Evolutionary conservation across 2,329 filamentous ascomycete genomes (phyloP).

Genomic region (Penicillium capsulatum): DNA sequence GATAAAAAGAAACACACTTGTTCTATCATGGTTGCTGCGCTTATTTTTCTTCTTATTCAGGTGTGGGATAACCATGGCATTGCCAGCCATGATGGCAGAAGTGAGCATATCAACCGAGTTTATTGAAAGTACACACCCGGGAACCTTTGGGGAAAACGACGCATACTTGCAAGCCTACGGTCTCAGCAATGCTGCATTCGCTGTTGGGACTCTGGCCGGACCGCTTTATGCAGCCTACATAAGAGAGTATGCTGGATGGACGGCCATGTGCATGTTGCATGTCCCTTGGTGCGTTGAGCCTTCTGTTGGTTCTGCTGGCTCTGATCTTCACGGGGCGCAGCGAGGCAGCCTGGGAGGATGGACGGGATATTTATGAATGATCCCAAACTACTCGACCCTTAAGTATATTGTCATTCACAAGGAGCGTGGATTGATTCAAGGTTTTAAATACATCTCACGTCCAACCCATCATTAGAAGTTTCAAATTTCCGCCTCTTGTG

Average conservation of each 20-base stretch:
- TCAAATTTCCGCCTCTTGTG: too few relatives aligned
- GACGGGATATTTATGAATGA: not conserved
- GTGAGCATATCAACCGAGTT: slow-evolving; percentile 45
- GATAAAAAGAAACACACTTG: not conserved
- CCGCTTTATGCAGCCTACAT: slow-evolving; percentile 50
- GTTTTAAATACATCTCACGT: too few relatives aligned
- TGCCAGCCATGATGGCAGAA: slow-evolving; percentile 54
- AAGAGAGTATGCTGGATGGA: slow-evolving; percentile 44
- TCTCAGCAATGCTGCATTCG: slow-evolving; percentile 51
- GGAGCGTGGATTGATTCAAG: too few relatives aligned
- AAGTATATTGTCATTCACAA: too few relatives aligned
- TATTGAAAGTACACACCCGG: slow-evolving; percentile 43
- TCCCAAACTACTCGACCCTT: too few relatives aligned
- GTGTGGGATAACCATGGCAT: slow-evolving; percentile 45
- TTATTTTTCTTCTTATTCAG: slow-evolving; percentile 9
- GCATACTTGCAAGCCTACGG: slow-evolving; percentile 57
- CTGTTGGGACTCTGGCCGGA: slow-evolving; percentile 47
- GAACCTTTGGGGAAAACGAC: slow-evolving; percentile 42
- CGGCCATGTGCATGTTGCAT: slow-evolving; percentile 47
- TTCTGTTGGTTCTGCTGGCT: slow-evolving; percentile 3
- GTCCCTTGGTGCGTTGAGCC: slow-evolving; percentile 35
- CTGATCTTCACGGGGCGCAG: slow-evolving; percentile 4
- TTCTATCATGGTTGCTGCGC: slow-evolving; percentile 4
- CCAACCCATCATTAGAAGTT: too few relatives aligned
- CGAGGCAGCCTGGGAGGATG: not conserved